phyloP scores from a whole-genome alignment of 2,329 filamentous ascomycete genomes.

The Sarocladium brachiariae region DNA sequence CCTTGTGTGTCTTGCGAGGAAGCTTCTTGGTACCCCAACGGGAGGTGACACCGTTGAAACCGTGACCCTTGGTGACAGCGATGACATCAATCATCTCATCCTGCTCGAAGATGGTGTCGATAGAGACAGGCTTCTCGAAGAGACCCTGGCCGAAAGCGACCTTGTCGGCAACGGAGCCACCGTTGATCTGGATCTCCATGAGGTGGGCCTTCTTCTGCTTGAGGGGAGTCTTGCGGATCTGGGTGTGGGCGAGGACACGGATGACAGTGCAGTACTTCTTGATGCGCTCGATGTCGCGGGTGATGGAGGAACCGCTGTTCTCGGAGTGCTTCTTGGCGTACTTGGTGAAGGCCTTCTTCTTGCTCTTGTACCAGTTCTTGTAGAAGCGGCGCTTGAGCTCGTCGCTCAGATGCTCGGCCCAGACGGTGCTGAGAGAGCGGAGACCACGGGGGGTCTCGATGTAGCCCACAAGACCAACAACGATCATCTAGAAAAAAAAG shows the following conservation, averaged over 20 bases:
- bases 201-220: constrained; percentile 99
- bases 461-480: constrained; percentile 99
- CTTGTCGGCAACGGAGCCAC: constrained; percentile 93
- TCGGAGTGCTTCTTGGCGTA: constrained; percentile 99
- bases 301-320: constrained; percentile 81
- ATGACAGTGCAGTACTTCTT: constrained; percentile 99
- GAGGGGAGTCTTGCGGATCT: constrained; percentile 97
- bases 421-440: constrained; percentile 98
- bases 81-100: constrained; percentile 99
- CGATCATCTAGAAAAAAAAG: constrained; percentile 74
- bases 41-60: constrained; percentile 93
- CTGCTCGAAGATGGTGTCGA: constrained; percentile 95
- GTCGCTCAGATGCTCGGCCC: constrained; percentile 98
- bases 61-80: constrained; percentile 99
- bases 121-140: constrained; percentile 97
- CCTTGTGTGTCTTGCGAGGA: constrained; percentile 99
- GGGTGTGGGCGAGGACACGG: constrained; percentile 97
- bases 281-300: constrained; percentile 97
- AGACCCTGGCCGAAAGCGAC: constrained; percentile 90
- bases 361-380: constrained; percentile 99
- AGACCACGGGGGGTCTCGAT: constrained; percentile 99
- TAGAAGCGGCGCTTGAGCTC: constrained; percentile 99
- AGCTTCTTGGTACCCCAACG: constrained; percentile 99
- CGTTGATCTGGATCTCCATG: constrained; percentile 99
- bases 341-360: constrained; percentile 99